Percentiles rank a stretch among this genome's conserved stretches.
These are phyloP conservation scores for Hypoxylon sp. DNA, from an alignment of 2,329 filamentous ascomycete genomes.

Conservation along the genomic window DNA sequence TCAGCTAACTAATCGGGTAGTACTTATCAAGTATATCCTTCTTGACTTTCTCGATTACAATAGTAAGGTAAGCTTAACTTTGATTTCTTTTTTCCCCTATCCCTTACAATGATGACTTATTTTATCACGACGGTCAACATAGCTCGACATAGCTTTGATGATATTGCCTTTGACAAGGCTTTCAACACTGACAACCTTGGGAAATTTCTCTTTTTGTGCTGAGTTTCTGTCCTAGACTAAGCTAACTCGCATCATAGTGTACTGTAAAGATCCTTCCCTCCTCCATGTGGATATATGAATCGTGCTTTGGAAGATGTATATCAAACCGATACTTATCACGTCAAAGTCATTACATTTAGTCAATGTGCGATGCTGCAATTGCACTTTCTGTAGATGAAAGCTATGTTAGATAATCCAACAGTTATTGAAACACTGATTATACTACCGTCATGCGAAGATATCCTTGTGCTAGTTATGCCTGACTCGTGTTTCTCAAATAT, in stretches of 20 bases:
- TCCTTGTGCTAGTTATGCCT: too few species aligned
- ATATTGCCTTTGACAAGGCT: slow-evolving; percentile 81
- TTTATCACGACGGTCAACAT: slow-evolving; percentile 90
- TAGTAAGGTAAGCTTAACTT: slow-evolving; percentile 33
- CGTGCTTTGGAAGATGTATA: too few species aligned
- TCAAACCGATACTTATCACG: too few species aligned
- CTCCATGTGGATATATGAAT: too few species aligned
- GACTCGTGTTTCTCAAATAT: too few species aligned
- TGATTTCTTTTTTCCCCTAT: slow-evolving; percentile 13
- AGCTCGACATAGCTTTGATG: slow-evolving; percentile 77
- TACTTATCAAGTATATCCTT: neutral
- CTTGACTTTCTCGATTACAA: neutral
- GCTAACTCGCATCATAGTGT: slow-evolving; percentile 22
- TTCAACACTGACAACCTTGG: slow-evolving; percentile 42
- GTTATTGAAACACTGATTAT: too few species aligned
- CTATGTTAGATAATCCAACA: too few species aligned
- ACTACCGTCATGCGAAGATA: too few species aligned
- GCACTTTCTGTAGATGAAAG: too few species aligned
- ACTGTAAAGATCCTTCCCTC: too few species aligned
- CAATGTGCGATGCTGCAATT: too few species aligned
- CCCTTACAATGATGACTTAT: slow-evolving; percentile 71
- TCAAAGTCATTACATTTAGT: too few species aligned
- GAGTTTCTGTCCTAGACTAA: neutral
- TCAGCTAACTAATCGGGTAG: slow-evolving; percentile 45
- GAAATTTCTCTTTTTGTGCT: slow-evolving; percentile 3